Evolutionary conservation across 2,329 filamentous ascomycete species (phyloP), one percentile per base, ranked within the genome.

Genomic region (Penicillium brevicompactum): DNA sequence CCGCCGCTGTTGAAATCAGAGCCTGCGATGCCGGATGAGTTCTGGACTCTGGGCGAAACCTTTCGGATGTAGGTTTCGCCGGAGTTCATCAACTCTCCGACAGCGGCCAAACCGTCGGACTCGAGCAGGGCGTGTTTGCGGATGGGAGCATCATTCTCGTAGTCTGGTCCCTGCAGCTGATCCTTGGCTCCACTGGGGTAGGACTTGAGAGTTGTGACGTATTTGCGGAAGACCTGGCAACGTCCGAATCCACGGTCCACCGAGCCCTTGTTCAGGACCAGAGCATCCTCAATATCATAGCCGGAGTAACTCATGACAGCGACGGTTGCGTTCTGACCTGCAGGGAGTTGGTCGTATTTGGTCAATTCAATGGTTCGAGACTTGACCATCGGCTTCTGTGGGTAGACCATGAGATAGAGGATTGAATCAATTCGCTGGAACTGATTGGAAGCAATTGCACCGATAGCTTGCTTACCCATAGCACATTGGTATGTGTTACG

Each of bases 381-480:
- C 71, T 96, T 96, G 59, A 97, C 93, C 88, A 99, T 94, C 1
- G 94, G 94, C 66, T 96, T 87, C 71, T 99, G 95, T 6, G 94
- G 94, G 69, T 99, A 99, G 3, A 99, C 94, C 79, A 99, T 90
- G 1, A 96, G 90, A 71, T 97, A 97, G 6, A 99, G 84, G 14
- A 99, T 82, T 0, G 93, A 97, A 69, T 99, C 94, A 72, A 99
- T 97, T 53, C 94, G 88, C 67, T 93, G 90, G 77, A 97, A 96
- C 74, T 99, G 94, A 71, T 99, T 99, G 71, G 96, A 96, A 14
- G 93, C 94, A 70, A 99, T 97, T 32, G 93, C 92, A 32, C 94
- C 94, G 72, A 99, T 97, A 38, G 94, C 94, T 89, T 99, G 94
- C 78, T 99, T 99, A 84, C 94, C 94, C 94, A 99, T 99, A 77